Evolutionary conservation across 352 stramenopile genomes (phyloP), one percentile per base, ranked within the genome.

Genomic region (Albugo candida): DNA sequence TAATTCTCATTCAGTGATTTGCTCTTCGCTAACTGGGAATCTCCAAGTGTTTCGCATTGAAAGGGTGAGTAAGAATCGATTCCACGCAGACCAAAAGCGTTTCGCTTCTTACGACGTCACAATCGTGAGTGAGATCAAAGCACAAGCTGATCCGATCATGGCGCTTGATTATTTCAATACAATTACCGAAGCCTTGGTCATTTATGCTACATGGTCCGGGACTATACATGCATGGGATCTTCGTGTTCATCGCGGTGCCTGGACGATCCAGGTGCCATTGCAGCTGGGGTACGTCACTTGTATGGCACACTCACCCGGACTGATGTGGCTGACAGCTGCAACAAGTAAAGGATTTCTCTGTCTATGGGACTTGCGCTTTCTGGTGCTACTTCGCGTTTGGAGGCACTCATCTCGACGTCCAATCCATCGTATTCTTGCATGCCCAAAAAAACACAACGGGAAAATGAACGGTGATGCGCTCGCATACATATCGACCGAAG

Each of bases 31-130:
- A 41, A 84, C 93, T 39, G 91, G 81, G 8, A 87, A 68, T 13
- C 67, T 98, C 13, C 94, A 98, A 59, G 85, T 98, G 2, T 98
- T 97, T 74, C 78, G 89, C 40, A 87, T 98, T 47, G 95, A 98
- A 47, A 81, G 93, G 31, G 69, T 88, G 36, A 84, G 64, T 52
- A 8, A 31, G 24, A 31, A 31, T 10, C 24, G 8, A 31, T 31
- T 10, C 24, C 3, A 3, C 3, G 3, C 24, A 31, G 24, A 8
- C 24, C 24, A 31, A 31, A 31, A 31, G 24, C 3, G 8, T 31
- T 31, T 8, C 24, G 57, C 65, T 10, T 62, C 67, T 12, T 80
- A 82, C 46, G 70, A 85, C 14, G 61, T 67, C 0, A 81, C 55
- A 18, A 71, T 67, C 2, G 49, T 89, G 24, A 83, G 82, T 41